Percentiles rank a stretch among this genome's conserved stretches.
phyloP scores from a whole-genome alignment of 495 filamentous ascomycete genomes.

The Podospora pseudocomata region DNA sequence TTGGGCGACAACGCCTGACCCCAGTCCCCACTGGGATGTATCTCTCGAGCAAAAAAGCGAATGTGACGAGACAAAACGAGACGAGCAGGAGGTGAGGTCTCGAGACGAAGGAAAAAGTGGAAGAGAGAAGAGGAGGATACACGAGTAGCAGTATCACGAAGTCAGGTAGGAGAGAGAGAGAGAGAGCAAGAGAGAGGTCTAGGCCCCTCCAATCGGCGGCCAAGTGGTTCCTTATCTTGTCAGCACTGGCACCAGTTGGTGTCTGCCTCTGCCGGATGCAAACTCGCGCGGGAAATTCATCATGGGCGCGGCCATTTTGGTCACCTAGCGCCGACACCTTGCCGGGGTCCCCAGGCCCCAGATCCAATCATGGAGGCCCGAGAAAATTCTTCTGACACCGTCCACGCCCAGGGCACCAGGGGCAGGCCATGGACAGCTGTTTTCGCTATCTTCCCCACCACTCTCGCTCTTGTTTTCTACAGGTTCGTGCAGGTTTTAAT shows the following conservation, averaged over 20 bases:
- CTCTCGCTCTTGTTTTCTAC: too few species aligned
- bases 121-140: background rate
- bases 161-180: background rate
- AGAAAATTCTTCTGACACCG: constrained; percentile 11
- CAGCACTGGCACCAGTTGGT: background rate
- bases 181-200: background rate
- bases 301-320: constrained; percentile 8
- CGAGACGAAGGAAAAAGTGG: constrained; percentile 6
- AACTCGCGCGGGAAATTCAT: constrained; percentile 12
- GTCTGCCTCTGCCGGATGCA: constrained; percentile 2
- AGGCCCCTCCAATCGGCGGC: background rate
- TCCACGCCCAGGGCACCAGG: background rate
- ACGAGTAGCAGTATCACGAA: background rate
- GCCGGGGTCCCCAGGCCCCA: constrained; percentile 14
- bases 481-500: too few species aligned
- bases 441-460: background rate
- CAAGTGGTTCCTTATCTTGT: constrained; percentile 6
- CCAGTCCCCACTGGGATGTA: background rate
- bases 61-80: constrained; percentile 6
- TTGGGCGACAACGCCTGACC: background rate
- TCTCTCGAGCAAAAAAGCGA: constrained; percentile 13
- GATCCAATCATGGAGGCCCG: constrained; percentile 11
- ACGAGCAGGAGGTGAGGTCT: background rate
- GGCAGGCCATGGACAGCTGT: constrained; percentile 1
- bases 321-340: constrained; percentile 11